Evolutionary conservation across 1,139 yeast genomes (phyloP).

Genomic region (Geotrichum fermentans): DNA sequence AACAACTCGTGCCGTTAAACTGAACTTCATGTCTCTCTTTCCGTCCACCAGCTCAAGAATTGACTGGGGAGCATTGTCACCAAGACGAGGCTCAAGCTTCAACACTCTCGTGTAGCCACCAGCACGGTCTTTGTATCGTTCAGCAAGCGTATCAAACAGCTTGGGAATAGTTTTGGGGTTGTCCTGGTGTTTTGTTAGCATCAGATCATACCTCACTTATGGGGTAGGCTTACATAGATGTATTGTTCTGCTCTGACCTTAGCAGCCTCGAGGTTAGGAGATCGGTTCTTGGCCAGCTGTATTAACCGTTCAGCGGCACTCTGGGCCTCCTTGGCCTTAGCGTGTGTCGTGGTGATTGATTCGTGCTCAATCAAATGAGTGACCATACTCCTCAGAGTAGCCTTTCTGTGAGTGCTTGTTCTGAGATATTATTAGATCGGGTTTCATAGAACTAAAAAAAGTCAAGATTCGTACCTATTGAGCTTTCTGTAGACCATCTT

Average conservation of each 20-base stretch:
- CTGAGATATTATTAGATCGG: conserved; percentile 4
- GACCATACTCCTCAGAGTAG: conserved; percentile 56
- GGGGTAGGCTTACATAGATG: conserved; percentile 24
- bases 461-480: conserved; percentile 20
- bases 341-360: conserved; percentile 62
- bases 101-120: conserved; percentile 88
- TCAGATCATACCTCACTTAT: too few species aligned
- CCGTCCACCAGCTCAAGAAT: conserved; percentile 84
- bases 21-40: conserved; percentile 66
- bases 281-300: conserved; percentile 43
- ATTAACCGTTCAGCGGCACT: conserved; percentile 53
- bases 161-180: conserved; percentile 51
- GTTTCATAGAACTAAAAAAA: too few species aligned
- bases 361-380: conserved; percentile 65
- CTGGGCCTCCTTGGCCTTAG: conserved; percentile 65
- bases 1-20: conserved; percentile 73
- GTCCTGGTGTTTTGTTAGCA: conserved; percentile 33
- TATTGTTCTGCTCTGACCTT: conserved; percentile 28
- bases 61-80: conserved; percentile 89
- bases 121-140: conserved; percentile 56
- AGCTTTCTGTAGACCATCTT: conserved; percentile 22
- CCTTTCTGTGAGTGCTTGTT: conserved; percentile 48
- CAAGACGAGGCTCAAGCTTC: conserved; percentile 77
- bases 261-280: conserved; percentile 29
- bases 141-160: conserved; percentile 57